phyloP scores from a whole-genome alignment of 257 asterid genomes.

The Solanum clarkiae region DNA sequence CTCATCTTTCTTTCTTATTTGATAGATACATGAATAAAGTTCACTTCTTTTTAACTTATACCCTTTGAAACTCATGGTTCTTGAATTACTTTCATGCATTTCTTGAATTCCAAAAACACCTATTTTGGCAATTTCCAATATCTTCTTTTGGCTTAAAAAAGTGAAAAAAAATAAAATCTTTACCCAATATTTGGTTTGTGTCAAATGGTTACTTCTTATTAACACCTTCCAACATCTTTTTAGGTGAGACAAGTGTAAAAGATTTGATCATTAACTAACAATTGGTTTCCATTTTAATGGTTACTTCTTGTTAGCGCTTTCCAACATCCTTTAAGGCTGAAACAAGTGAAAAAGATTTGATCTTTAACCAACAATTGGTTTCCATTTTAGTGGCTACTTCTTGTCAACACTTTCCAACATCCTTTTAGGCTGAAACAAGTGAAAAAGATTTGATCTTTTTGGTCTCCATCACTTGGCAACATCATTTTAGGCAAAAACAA shows the following conservation, averaged over 20 bases:
- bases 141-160: neutral
- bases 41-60: neutral
- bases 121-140: neutral
- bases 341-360: neutral
- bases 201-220: neutral
- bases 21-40: neutral
- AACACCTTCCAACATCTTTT: neutral
- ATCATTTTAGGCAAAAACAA: neutral
- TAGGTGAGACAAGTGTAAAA: neutral
- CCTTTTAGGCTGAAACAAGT: neutral
- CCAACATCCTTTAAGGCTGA: neutral
- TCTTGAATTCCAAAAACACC: conserved; percentile 46
- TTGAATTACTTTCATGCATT: conserved; percentile 67
- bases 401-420: neutral
- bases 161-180: neutral
- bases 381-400: neutral
- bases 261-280: neutral
- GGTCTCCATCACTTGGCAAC: neutral
- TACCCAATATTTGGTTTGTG: neutral
- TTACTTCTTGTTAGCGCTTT: neutral
- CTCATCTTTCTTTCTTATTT: neutral
- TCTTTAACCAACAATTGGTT: neutral
- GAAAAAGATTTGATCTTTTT: neutral
- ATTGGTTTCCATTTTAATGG: neutral
- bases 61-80: conserved; percentile 25